phyloP scores from a whole-genome alignment of 306 rosid species.

The Mimosa bimucronata region DNA sequence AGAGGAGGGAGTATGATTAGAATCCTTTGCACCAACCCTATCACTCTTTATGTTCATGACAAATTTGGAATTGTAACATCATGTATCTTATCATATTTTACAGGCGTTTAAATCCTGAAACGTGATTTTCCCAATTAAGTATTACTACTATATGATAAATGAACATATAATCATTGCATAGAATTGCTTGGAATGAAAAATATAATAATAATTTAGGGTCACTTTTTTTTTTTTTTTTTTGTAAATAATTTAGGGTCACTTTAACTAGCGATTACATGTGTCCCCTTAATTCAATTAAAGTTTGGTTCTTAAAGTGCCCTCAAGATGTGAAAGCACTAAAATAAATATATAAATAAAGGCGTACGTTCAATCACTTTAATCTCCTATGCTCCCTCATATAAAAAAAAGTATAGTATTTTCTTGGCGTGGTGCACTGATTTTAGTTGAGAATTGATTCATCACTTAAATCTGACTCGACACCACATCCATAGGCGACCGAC shows the following conservation, averaged over 20 bases:
- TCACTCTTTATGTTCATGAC: no score
- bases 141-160: no score
- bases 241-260: neutral
- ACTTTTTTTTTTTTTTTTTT: no score
- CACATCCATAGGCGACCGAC: conserved; percentile 5
- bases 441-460: conserved; percentile 23
- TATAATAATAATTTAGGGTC: neutral
- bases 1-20: no score
- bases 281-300: conserved; percentile 6
- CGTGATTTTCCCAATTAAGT: neutral
- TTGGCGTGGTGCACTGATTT: neutral
- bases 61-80: no score
- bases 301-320: neutral
- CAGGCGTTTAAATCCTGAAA: neutral
- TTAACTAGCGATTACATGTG: neutral
- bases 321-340: conserved; percentile 14
- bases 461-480: conserved; percentile 20
- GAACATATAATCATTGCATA: no score
- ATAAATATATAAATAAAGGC: neutral
- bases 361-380: neutral
- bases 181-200: no score
- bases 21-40: no score
- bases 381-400: neutral
- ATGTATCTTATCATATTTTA: no score
- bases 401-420: conserved; percentile 4